Percentiles rank a stretch among this genome's conserved stretches.
These are phyloP conservation scores for Biscogniauxia sp. DNA, from an alignment of 2,329 filamentous ascomycete genomes.

Conservation along the genomic window DNA sequence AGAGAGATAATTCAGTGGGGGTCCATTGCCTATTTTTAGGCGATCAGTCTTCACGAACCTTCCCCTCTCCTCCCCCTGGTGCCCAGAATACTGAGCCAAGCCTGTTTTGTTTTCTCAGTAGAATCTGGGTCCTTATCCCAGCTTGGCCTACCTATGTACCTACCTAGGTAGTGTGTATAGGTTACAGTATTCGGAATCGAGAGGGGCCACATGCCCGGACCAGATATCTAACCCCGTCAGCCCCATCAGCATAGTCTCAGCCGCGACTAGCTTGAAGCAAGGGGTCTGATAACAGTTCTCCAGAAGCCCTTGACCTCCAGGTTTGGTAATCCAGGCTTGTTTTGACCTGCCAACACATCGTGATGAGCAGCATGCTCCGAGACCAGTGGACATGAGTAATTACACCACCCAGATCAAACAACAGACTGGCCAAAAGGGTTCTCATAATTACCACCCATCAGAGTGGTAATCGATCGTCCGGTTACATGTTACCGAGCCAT, in stretches of 20 bases:
- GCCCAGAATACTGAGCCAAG: too few relatives aligned
- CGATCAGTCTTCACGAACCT: neutral
- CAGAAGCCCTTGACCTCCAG: neutral
- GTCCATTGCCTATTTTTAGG: neutral
- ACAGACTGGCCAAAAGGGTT: neutral
- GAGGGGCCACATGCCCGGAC: too few relatives aligned
- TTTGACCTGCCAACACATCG: neutral
- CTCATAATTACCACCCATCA: neutral
- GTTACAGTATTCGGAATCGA: too few relatives aligned
- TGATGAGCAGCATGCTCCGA: neutral
- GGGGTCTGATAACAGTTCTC: neutral
- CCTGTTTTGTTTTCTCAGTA: too few relatives aligned
- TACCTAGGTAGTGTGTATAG: too few relatives aligned
- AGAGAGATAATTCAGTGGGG: neutral
- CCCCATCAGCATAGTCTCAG: too few relatives aligned
- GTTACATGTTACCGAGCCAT: neutral
- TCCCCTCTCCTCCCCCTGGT: too few relatives aligned
- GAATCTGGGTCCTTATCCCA: too few relatives aligned
- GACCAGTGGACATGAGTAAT: neutral
- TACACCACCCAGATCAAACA: neutral
- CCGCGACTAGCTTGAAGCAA: neutral
- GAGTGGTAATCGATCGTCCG: neutral
- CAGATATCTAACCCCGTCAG: too few relatives aligned
- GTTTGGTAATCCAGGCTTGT: neutral
- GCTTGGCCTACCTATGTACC: too few relatives aligned